phyloP scores from a whole-genome alignment of 306 rosid genomes.

The Purshia tridentata region DNA sequence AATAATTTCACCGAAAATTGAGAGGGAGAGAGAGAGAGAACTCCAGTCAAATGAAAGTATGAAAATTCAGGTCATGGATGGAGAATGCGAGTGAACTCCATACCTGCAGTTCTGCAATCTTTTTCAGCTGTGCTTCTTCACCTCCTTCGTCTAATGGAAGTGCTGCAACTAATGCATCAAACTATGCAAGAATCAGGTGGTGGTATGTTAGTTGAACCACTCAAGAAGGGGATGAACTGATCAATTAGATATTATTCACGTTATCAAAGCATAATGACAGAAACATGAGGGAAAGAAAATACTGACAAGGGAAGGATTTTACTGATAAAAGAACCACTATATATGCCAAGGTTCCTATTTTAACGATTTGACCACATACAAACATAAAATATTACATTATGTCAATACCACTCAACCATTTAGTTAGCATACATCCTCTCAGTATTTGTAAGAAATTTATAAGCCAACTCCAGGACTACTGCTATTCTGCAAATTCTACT shows the following conservation, averaged over 20 bases:
- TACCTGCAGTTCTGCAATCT: slow-evolving; percentile 86
- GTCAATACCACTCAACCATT: not conserved
- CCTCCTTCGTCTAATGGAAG: slow-evolving; percentile 76
- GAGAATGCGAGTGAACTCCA: slow-evolving; percentile 7
- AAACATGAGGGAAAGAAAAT: slow-evolving; percentile 2
- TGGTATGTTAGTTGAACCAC: slow-evolving; percentile 15
- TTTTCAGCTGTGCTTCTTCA: slow-evolving; percentile 75
- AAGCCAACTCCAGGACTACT: not conserved
- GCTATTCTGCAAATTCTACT: not conserved
- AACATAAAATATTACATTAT: not conserved
- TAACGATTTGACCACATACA: not conserved
- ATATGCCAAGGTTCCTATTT: not conserved
- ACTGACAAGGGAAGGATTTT: not conserved
- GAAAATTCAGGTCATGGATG: slow-evolving; percentile 1
- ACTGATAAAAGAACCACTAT: not conserved
- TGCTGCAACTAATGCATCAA: slow-evolving; percentile 80
- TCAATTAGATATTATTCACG: not conserved
- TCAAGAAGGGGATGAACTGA: slow-evolving; percentile 10
- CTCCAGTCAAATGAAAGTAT: not conserved
- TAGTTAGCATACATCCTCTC: not conserved
- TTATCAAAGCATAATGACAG: not conserved
- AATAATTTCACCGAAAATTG: not conserved
- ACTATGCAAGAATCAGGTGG: slow-evolving; percentile 42
- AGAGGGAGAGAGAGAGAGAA: not conserved
- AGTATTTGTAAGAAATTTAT: not conserved